Percentiles rank a stretch among this genome's conserved stretches.
Conservation (phyloP, 257 asterid genomes). For the Scutellaria barbata region DNA sequence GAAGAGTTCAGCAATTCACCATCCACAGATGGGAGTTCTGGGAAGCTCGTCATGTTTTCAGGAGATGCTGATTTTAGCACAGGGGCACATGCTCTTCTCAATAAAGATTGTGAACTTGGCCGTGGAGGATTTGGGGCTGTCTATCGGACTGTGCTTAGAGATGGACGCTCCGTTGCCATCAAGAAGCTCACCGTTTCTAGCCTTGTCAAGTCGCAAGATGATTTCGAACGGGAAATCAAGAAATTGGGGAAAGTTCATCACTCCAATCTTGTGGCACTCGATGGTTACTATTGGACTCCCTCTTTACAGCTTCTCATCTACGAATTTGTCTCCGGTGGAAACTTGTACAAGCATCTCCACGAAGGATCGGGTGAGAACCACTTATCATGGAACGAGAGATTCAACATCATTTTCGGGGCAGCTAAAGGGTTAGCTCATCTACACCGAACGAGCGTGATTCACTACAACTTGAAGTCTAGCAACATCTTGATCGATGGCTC, state of each 20-base stretch:
- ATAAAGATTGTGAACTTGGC: conserved; percentile 89
- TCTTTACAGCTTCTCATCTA: conserved; percentile 83
- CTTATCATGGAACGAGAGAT: conserved; percentile 79
- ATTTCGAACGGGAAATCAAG: conserved; percentile 78
- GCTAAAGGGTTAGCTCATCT: conserved; percentile 79
- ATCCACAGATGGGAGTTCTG: conserved; percentile 67
- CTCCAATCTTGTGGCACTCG: conserved; percentile 66
- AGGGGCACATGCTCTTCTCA: conserved; percentile 82
- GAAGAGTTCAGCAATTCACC: conserved; percentile 73
- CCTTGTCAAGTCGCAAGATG: conserved; percentile 80
- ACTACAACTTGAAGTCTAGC: conserved; percentile 87
- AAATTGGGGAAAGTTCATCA: conserved; percentile 69
- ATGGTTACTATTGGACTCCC: conserved; percentile 93
- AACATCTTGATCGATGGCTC: conserved; percentile 65
- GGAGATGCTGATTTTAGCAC: conserved; percentile 80
- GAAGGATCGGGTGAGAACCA: conserved; percentile 57
- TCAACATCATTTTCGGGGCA: conserved; percentile 68
- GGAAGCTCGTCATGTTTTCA: conserved; percentile 89
- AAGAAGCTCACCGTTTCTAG: conserved; percentile 84
- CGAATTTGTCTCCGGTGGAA: conserved; percentile 81
- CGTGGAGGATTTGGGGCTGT: conserved; percentile 95
- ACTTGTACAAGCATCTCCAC: conserved; percentile 73
- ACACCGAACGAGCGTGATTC: conserved; percentile 74
- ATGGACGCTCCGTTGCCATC: conserved; percentile 81
- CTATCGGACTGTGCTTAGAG: conserved; percentile 70